Evolutionary conservation across 2,329 filamentous ascomycete species (phyloP).

Genomic region (Pseudophaeomoniella oleicola): DNA sequence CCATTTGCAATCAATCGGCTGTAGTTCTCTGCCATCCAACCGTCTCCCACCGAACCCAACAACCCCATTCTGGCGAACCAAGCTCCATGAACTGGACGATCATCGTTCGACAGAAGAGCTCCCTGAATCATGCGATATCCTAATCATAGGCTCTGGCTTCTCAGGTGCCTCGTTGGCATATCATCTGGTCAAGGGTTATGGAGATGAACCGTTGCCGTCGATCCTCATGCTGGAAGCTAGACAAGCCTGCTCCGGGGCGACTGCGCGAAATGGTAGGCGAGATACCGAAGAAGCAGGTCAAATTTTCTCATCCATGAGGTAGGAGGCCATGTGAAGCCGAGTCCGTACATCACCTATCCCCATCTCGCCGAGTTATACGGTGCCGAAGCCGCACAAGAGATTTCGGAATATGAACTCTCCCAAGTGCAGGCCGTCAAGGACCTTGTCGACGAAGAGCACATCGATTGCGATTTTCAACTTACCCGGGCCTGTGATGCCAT

Average conservation of each 20-base stretch:
- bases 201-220: conserved; percentile 11
- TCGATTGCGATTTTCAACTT: conserved; percentile 28
- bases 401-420: conserved; percentile 24
- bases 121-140: conserved; percentile 9
- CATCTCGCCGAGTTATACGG: conserved; percentile 18
- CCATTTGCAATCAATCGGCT: too few species aligned
- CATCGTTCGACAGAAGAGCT: neutral
- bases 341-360: conserved; percentile 22
- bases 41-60: too few species aligned
- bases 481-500: conserved; percentile 25
- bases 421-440: conserved; percentile 25
- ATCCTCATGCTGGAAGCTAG: conserved; percentile 27
- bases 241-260: conserved; percentile 28
- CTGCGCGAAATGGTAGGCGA: conserved; percentile 26
- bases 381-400: conserved; percentile 20
- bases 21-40: too few species aligned
- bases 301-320: conserved; percentile 13
- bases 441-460: conserved; percentile 23
- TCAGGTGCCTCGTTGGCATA: conserved; percentile 14
- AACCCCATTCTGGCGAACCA: neutral
- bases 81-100: neutral
- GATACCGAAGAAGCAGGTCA: neutral
- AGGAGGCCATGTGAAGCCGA: conserved; percentile 26
- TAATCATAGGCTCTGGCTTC: conserved; percentile 19
- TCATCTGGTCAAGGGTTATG: conserved; percentile 8